Conservation (phyloP, 139 green algal species). For the Micromonas commoda region DNA sequence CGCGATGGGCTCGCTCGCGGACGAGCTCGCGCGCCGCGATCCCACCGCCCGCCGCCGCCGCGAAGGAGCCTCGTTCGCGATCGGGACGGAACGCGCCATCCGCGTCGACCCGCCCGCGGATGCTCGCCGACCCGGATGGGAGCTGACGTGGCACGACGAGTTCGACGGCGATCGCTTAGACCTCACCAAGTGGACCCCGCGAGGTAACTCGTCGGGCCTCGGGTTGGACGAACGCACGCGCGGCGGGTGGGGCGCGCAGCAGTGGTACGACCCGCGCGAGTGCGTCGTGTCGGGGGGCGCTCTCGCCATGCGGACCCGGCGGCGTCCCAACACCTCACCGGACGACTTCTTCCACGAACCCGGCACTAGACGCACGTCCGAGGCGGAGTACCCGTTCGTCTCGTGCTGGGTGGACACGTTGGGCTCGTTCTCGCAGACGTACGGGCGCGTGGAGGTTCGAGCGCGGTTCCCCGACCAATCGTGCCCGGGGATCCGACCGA, state of each 20-base stretch:
- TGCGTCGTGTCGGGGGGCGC: conserved; percentile 11
- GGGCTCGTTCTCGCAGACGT: neutral
- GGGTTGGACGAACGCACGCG: neutral
- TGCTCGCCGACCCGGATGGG: neutral
- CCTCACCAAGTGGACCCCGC: neutral
- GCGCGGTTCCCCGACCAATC: neutral
- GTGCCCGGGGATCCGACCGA: neutral
- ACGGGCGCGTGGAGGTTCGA: neutral
- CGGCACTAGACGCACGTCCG: neutral
- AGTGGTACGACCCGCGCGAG: neutral
- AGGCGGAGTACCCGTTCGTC: conserved; percentile 2
- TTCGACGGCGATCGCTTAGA: conserved; percentile 11
- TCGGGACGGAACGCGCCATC: too few relatives aligned
- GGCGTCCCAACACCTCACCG: too few relatives aligned
- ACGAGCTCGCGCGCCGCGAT: too few relatives aligned
- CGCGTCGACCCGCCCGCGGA: too few relatives aligned
- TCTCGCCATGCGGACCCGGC: neutral
- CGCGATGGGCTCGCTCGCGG: too few relatives aligned
- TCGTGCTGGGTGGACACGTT: conserved; percentile 11
- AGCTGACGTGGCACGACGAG: conserved; percentile 15
- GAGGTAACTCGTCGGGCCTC: neutral
- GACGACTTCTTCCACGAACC: neutral
- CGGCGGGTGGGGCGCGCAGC: neutral
- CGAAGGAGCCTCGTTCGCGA: too few relatives aligned
- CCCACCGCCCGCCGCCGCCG: too few relatives aligned